Conservation (phyloP, 441 rosid species). For the Pelargonium fulgidum region DNA sequence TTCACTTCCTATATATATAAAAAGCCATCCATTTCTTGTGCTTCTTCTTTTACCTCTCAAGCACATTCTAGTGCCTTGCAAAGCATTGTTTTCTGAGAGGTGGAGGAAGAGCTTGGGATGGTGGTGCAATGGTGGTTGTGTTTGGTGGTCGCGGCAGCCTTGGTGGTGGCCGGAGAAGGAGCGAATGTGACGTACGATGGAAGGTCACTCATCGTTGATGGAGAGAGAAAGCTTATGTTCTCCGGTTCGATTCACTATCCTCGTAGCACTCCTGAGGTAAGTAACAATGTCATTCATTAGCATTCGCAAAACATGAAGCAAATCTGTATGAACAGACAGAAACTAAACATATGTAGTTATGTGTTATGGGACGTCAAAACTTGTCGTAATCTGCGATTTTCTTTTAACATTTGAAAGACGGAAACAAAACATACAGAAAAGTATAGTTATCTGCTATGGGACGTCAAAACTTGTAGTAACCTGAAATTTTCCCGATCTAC, state of each 20-base stretch:
- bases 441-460: no score
- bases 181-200: constrained; percentile 62
- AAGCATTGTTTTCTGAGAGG: background rate
- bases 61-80: no score
- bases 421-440: no score
- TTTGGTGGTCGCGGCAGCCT: background rate
- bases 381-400: no score
- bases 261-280: constrained; percentile 84
- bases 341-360: background rate
- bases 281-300: background rate
- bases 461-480: no score
- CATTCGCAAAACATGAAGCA: background rate
- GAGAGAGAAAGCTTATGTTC: constrained; percentile 60
- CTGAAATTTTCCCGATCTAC: no score
- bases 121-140: constrained; percentile 4
- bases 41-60: background rate
- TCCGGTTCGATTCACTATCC: constrained; percentile 89
- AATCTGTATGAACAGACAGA: background rate
- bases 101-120: background rate
- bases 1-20: background rate
- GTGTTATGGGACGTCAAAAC: background rate
- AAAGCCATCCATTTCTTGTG: background rate
- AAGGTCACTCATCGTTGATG: constrained; percentile 63
- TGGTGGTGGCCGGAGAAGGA: constrained; percentile 18
- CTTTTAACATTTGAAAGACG: no score